phyloP scores from a whole-genome alignment of 352 stramenopile genomes.

The Phytophthora pistaciae region DNA sequence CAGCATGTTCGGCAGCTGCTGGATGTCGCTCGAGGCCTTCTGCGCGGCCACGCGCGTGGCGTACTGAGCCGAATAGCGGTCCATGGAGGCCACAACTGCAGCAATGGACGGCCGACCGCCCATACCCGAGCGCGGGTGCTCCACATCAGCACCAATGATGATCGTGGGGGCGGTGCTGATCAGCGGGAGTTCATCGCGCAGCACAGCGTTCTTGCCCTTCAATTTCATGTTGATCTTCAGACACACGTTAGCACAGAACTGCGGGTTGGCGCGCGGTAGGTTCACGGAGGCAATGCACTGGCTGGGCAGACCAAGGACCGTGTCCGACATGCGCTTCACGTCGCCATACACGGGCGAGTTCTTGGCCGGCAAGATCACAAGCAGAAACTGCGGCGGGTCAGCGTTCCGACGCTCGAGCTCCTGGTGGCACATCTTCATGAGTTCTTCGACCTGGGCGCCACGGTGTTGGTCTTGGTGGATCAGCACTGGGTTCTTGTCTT shows the following conservation, averaged over 20 bases:
- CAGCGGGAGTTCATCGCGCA: conserved; percentile 54
- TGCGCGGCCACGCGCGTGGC: conserved; percentile 62
- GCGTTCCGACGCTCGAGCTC: conserved; percentile 30
- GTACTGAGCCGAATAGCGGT: conserved; percentile 64
- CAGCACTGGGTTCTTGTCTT: conserved; percentile 45
- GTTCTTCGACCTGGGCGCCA: conserved; percentile 55
- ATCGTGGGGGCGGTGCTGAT: conserved; percentile 65
- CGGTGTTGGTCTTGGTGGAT: conserved; percentile 45
- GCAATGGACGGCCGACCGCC: conserved; percentile 71
- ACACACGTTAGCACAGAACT: conserved; percentile 73
- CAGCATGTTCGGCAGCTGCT: conserved; percentile 65
- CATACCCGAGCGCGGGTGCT: conserved; percentile 65
- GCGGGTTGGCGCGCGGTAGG: conserved; percentile 43
- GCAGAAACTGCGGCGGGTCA: conserved; percentile 50
- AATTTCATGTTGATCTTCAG: conserved; percentile 85
- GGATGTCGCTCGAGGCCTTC: conserved; percentile 56
- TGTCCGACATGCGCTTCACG: conserved; percentile 78
- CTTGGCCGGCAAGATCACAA: conserved; percentile 58
- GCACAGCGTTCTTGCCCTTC: conserved; percentile 65
- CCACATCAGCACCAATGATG: conserved; percentile 83
- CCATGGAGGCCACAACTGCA: conserved; percentile 80
- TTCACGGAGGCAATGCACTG: conserved; percentile 70
- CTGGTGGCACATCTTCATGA: conserved; percentile 62
- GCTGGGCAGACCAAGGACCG: conserved; percentile 68
- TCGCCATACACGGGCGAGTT: conserved; percentile 51